Evolutionary conservation across 1,284 basidiomycete genomes (phyloP).

Genomic region (Xerocomus amazonicus): DNA sequence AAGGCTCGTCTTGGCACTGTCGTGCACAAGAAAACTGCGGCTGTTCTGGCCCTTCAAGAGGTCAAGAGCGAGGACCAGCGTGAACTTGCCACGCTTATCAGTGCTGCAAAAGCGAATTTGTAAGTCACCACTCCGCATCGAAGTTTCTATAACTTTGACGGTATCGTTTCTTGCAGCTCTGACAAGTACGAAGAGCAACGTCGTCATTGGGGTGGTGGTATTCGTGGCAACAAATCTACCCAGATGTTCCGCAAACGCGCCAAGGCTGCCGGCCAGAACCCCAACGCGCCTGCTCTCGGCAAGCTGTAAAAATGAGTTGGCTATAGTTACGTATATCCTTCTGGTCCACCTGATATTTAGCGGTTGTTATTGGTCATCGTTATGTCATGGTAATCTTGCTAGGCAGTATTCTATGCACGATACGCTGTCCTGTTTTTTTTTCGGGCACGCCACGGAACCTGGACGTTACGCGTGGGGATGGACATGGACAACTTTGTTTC

Average conservation of each 20-base stretch:
- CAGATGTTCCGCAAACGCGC: conserved; percentile 94
- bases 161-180: conserved; percentile 49
- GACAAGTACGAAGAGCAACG: conserved; percentile 95
- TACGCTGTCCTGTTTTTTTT: no score
- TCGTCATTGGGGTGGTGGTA: conserved; percentile 93
- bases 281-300: conserved; percentile 50
- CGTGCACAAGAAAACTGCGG: conserved; percentile 97
- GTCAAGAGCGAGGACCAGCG: conserved; percentile 93
- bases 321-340: no score
- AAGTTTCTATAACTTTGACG: neutral
- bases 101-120: conserved; percentile 97
- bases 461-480: no score
- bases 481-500: no score
- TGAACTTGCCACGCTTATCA: conserved; percentile 90
- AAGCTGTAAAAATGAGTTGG: conserved; percentile 49
- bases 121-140: conserved; percentile 36
- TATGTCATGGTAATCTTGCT: no score
- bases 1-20: conserved; percentile 97
- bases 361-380: no score
- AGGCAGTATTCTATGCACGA: no score
- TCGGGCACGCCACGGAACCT: no score
- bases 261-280: conserved; percentile 77
- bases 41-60: conserved; percentile 88
- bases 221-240: conserved; percentile 90
- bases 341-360: no score